phyloP scores from a whole-genome alignment of 345 rosid genomes.

The Microcos paniculata region DNA sequence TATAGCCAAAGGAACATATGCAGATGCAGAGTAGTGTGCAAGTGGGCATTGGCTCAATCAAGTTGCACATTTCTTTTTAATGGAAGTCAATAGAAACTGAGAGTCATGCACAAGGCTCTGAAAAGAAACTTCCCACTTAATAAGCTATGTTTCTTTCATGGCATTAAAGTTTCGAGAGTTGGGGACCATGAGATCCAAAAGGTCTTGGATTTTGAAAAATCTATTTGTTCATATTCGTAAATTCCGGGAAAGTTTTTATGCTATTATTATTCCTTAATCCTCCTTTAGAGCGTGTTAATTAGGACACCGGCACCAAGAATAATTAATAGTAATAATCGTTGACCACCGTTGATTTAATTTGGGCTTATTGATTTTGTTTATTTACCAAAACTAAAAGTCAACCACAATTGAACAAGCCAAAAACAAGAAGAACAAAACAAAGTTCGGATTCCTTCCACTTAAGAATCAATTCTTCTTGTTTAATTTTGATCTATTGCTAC shows the following conservation, averaged over 20 bases:
- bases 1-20: constrained; percentile 16
- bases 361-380: not conserved
- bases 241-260: constrained; percentile 6
- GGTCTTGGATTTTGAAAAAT: constrained; percentile 13
- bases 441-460: not conserved
- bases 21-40: constrained; percentile 16
- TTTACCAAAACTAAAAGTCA: not conserved
- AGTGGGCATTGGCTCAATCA: constrained; percentile 14
- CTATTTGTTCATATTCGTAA: constrained; percentile 1
- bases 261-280: constrained; percentile 16
- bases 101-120: constrained; percentile 15
- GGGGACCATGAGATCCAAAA: not conserved
- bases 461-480: not conserved
- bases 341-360: not conserved
- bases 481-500: not conserved
- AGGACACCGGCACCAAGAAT: not conserved
- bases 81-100: constrained; percentile 11
- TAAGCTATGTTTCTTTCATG: constrained; percentile 6
- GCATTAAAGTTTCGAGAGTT: not conserved
- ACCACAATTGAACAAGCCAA: not conserved
- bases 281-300: not conserved
- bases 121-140: not conserved
- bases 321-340: not conserved
- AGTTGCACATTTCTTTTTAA: constrained; percentile 14
- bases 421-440: not conserved